Conservation (phyloP, 495 filamentous ascomycete species). For the Chaetomium cochliodes region DNA sequence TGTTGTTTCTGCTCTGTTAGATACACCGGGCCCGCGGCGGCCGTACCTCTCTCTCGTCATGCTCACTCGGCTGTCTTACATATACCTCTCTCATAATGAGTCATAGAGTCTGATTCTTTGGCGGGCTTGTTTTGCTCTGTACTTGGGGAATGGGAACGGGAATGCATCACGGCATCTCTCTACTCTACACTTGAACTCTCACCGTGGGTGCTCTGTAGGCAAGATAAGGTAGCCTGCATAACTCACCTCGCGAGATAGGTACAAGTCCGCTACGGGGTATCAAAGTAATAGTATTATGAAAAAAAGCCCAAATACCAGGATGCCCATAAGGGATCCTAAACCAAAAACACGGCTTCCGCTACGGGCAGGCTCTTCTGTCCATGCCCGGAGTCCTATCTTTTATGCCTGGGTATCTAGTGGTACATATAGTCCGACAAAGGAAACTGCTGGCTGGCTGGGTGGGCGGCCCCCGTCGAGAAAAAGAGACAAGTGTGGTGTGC, state of each 20-base stretch:
- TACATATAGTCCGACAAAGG: slow-evolving; percentile 32
- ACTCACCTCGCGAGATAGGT: too few species aligned
- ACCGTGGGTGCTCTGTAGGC: too few species aligned
- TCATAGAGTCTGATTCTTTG: slow-evolving; percentile 11
- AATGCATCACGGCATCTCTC: too few species aligned
- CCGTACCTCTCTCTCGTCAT: background rate
- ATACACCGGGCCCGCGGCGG: background rate
- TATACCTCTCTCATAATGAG: slow-evolving; percentile 15
- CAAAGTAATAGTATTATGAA: slow-evolving; percentile 7
- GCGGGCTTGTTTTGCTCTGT: background rate
- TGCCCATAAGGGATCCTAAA: background rate
- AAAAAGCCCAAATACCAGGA: background rate
- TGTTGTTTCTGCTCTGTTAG: too few species aligned
- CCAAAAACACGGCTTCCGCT: slow-evolving; percentile 2
- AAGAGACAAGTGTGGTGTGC: background rate
- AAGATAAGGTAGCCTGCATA: background rate
- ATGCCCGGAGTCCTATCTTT: slow-evolving; percentile 1
- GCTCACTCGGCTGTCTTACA: slow-evolving; percentile 4
- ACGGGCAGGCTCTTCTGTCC: background rate
- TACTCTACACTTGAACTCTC: too few species aligned
- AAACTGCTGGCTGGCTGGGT: slow-evolving; percentile 17
- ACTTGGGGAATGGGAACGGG: background rate
- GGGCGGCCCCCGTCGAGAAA: background rate
- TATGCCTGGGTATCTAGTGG: slow-evolving; percentile 35
- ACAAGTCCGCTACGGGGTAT: background rate